phyloP scores from a whole-genome alignment of 129 eudicot genomes.

The Pulicaria dysenterica region DNA sequence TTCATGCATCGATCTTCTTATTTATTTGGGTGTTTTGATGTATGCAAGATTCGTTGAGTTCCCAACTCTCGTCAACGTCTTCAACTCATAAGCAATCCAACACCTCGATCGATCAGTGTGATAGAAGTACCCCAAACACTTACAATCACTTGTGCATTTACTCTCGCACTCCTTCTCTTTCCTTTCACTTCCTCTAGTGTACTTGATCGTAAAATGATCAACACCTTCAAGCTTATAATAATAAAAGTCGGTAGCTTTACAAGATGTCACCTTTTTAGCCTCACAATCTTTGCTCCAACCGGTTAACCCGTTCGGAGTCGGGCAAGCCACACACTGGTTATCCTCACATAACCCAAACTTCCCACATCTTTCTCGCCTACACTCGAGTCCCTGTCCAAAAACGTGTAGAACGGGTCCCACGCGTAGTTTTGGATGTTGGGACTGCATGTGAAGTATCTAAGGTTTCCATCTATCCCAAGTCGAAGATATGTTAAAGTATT shows the following conservation, averaged over 20 bases:
- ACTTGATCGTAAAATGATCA: constrained; percentile 48
- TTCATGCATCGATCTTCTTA: too few species aligned
- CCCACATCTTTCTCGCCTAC: constrained; percentile 11
- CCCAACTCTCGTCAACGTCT: constrained; percentile 36
- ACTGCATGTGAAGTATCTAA: constrained; percentile 4
- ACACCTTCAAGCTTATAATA: constrained; percentile 50
- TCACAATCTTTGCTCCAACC: constrained; percentile 39
- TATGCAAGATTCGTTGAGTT: constrained; percentile 43
- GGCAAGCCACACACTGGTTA: constrained; percentile 19
- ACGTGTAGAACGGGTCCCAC: not conserved
- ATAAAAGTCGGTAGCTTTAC: constrained; percentile 24
- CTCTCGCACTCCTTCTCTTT: constrained; percentile 32
- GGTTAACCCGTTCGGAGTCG: constrained; percentile 7
- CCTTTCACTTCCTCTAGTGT: constrained; percentile 36
- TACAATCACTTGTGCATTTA: constrained; percentile 49
- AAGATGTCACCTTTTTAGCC: constrained; percentile 16
- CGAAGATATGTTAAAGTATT: constrained; percentile 3
- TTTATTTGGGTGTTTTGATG: constrained; percentile 35
- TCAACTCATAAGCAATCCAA: constrained; percentile 54
- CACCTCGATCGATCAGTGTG: constrained; percentile 42
- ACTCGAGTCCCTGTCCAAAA: not conserved
- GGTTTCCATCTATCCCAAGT: constrained; percentile 8
- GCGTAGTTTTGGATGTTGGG: not conserved
- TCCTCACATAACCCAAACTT: constrained; percentile 23
- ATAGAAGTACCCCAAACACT: constrained; percentile 54